Evolutionary conservation across 2,329 filamentous ascomycete species (phyloP).

Genomic region (Diplodia intermedia): DNA sequence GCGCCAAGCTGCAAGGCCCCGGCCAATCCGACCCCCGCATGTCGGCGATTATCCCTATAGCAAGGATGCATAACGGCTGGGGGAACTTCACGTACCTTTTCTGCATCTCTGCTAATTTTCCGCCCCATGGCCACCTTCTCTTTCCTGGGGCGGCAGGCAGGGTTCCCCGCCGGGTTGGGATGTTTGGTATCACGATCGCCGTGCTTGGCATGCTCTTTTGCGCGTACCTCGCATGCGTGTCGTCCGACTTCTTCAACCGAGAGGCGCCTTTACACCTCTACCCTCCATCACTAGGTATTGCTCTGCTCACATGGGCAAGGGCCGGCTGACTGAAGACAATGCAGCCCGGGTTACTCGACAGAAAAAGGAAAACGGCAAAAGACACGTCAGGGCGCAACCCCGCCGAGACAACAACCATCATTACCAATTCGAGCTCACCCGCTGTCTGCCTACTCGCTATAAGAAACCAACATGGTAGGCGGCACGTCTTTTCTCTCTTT

Average conservation of each 20-base stretch:
- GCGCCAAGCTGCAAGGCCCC: constrained; percentile 15
- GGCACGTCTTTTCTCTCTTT: neutral
- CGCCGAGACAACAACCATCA: neutral
- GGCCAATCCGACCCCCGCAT: neutral
- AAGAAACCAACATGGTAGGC: neutral
- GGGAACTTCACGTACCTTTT: neutral
- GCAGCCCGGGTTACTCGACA: constrained; percentile 2
- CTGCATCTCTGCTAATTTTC: neutral
- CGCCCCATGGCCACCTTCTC: constrained; percentile 9
- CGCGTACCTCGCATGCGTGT: neutral
- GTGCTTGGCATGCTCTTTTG: constrained; percentile 1
- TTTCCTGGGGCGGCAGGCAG: neutral
- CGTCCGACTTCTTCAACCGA: constrained; percentile 13
- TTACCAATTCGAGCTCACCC: neutral
- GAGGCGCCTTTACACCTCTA: neutral
- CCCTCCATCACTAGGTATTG: neutral
- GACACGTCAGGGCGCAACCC: neutral
- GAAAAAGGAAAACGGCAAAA: neutral
- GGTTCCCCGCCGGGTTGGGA: constrained; percentile 22
- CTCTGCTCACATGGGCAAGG: neutral
- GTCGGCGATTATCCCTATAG: neutral
- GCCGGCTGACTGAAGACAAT: neutral
- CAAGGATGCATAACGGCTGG: neutral
- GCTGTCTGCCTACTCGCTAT: neutral
- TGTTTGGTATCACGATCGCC: constrained; percentile 25